Evolutionary conservation across 768 basidiomycete genomes (phyloP).

Genomic region (Russula sp.): DNA sequence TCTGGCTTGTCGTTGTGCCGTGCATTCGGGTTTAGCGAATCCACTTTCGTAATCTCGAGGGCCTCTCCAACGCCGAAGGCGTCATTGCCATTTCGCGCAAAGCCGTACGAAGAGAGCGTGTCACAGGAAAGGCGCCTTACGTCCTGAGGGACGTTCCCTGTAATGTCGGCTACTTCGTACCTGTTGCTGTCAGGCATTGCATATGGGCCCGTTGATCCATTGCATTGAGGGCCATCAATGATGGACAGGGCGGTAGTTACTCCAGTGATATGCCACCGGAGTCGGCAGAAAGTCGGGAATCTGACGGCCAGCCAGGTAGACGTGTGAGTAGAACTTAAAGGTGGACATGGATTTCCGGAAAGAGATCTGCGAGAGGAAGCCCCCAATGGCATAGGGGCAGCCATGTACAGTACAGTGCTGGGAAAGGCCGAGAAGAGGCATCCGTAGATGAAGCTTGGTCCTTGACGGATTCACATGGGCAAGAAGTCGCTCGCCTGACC

Average conservation of each 20-base stretch:
- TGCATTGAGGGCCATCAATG: neutral
- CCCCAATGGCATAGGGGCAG: neutral
- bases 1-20: constrained; percentile 46
- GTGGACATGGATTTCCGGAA: neutral
- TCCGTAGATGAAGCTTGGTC: constrained; percentile 3
- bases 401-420: neutral
- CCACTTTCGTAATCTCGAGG: constrained; percentile 57
- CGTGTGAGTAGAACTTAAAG: neutral
- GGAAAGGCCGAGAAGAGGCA: neutral
- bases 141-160: constrained; percentile 56
- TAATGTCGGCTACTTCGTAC: constrained; percentile 45
- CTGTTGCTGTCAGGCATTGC: constrained; percentile 49
- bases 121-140: constrained; percentile 65
- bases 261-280: neutral
- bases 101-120: constrained; percentile 65
- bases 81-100: constrained; percentile 44
- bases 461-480: neutral
- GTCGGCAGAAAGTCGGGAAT: neutral
- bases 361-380: neutral
- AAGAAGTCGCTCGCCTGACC: neutral
- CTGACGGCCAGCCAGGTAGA: too few relatives aligned
- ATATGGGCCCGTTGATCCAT: constrained; percentile 46
- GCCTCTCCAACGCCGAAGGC: constrained; percentile 55
- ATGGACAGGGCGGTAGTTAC: neutral
- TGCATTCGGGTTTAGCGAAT: constrained; percentile 38